These are phyloP conservation scores for Saccharum spontaneum DNA, from an alignment of 176 grass and related monocot genomes.

Conservation along the genomic window DNA sequence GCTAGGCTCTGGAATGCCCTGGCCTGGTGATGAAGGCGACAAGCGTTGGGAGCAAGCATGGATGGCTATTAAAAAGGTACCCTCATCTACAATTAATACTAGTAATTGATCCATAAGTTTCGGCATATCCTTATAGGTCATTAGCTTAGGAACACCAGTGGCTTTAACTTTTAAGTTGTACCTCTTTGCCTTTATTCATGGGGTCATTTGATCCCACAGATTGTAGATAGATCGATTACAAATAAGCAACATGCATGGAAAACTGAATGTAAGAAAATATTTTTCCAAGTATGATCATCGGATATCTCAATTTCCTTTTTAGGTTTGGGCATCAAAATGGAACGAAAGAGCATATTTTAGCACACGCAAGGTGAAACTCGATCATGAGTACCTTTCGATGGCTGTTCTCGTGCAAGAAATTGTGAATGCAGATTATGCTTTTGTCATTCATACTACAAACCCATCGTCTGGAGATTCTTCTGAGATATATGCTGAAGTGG, in stretches of 20 bases:
- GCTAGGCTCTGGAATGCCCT: conserved; percentile 83
- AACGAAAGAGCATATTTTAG: conserved; percentile 99
- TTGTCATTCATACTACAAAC: conserved; percentile 98
- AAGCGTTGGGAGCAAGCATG: conserved; percentile 90
- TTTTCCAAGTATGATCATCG: conserved; percentile 8
- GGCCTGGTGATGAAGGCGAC: conserved; percentile 93
- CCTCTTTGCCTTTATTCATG: not conserved
- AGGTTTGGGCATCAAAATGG: conserved; percentile 99
- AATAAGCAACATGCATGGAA: conserved; percentile 11
- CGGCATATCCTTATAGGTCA: not conserved
- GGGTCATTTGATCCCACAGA: conserved; percentile 5
- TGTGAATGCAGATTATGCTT: conserved; percentile 95
- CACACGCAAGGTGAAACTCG: conserved; percentile 85
- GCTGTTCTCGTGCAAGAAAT: conserved; percentile 99
- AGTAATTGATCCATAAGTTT: not conserved
- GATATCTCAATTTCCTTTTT: conserved; percentile 13
- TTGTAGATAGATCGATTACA: conserved; percentile 9
- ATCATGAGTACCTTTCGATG: conserved; percentile 95
- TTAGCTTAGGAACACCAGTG: conserved; percentile 14
- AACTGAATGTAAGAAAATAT: conserved; percentile 7
- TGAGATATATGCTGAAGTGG: conserved; percentile 98
- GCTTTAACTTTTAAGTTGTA: conserved; percentile 14
- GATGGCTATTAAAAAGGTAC: conserved; percentile 91
- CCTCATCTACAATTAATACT: conserved; percentile 20
- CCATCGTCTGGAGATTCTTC: conserved; percentile 82